phyloP scores from a whole-genome alignment of 345 rosid genomes.

The Xanthoceras sorbifolium region DNA sequence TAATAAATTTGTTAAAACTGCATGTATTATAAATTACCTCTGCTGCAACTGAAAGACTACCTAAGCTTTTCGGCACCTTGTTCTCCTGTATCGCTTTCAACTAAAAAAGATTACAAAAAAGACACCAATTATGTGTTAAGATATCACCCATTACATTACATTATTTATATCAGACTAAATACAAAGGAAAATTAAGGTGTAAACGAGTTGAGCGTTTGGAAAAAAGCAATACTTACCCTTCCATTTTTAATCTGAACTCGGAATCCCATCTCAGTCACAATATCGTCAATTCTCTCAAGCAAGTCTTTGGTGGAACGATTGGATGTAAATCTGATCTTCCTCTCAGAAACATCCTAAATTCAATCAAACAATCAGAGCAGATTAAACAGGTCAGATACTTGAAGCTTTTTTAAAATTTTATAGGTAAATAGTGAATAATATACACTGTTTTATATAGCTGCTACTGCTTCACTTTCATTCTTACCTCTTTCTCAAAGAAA shows the following conservation, averaged over 20 bases:
- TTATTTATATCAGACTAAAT: neutral
- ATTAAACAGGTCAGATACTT: neutral
- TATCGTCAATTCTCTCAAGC: slow-evolving; percentile 71
- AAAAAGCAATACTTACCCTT: slow-evolving; percentile 44
- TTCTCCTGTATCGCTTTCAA: slow-evolving; percentile 71
- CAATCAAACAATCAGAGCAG: neutral
- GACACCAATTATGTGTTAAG: slow-evolving; percentile 2
- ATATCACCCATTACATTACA: neutral
- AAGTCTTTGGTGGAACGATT: slow-evolving; percentile 67
- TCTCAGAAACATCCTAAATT: slow-evolving; percentile 75
- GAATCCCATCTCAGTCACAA: slow-evolving; percentile 80
- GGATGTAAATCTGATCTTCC: slow-evolving; percentile 92
- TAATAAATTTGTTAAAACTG: neutral
- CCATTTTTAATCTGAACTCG: slow-evolving; percentile 81
- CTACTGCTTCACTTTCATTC: neutral
- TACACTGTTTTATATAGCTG: neutral
- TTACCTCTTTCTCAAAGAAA: slow-evolving; percentile 90
- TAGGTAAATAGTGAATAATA: neutral
- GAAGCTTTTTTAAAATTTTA: neutral
- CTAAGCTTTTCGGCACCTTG: slow-evolving; percentile 47
- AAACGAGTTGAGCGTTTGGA: neutral
- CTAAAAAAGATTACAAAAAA: slow-evolving; percentile 30
- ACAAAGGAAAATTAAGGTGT: neutral
- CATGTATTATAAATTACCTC: slow-evolving; percentile 51
- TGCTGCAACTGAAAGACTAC: slow-evolving; percentile 70